Evolutionary conservation across 176 grass and related monocot genomes (phyloP).

Genomic region (Ananas comosus): DNA sequence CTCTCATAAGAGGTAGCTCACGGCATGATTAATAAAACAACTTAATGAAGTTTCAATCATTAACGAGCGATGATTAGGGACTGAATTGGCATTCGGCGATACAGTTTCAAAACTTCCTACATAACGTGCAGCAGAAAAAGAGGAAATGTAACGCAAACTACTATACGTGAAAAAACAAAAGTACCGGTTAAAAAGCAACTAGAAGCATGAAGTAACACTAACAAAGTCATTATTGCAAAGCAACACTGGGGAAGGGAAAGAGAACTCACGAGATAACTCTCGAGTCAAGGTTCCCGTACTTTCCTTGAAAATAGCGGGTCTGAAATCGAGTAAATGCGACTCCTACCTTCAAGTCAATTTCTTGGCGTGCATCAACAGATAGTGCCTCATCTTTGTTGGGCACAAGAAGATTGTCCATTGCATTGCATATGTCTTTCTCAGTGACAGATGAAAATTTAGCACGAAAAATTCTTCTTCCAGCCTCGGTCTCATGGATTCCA

Average conservation of each 20-base stretch:
- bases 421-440: slow-evolving; percentile 68
- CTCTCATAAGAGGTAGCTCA: too few relatives aligned
- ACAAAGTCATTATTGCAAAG: not conserved
- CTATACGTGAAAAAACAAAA: not conserved
- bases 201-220: not conserved
- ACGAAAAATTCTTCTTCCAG: slow-evolving; percentile 73
- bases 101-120: too few relatives aligned
- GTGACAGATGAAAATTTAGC: slow-evolving; percentile 92
- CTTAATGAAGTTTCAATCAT: too few relatives aligned
- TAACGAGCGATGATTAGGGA: too few relatives aligned
- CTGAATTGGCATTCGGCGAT: too few relatives aligned
- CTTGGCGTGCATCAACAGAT: slow-evolving; percentile 86
- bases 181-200: too few relatives aligned
- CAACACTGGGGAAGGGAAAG: not conserved
- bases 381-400: slow-evolving; percentile 88
- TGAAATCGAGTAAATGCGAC: slow-evolving; percentile 98
- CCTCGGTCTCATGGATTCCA: slow-evolving; percentile 69
- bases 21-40: too few relatives aligned
- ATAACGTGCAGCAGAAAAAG: too few relatives aligned
- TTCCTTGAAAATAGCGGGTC: slow-evolving; percentile 92
- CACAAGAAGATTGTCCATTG: slow-evolving; percentile 73
- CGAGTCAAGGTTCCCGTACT: slow-evolving; percentile 97
- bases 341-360: slow-evolving; percentile 98
- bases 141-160: not conserved
- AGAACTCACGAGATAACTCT: slow-evolving; percentile 98